These are phyloP conservation scores for Onygenales sp. DNA, from an alignment of 2,329 filamentous ascomycete genomes.

Conservation along the genomic window DNA sequence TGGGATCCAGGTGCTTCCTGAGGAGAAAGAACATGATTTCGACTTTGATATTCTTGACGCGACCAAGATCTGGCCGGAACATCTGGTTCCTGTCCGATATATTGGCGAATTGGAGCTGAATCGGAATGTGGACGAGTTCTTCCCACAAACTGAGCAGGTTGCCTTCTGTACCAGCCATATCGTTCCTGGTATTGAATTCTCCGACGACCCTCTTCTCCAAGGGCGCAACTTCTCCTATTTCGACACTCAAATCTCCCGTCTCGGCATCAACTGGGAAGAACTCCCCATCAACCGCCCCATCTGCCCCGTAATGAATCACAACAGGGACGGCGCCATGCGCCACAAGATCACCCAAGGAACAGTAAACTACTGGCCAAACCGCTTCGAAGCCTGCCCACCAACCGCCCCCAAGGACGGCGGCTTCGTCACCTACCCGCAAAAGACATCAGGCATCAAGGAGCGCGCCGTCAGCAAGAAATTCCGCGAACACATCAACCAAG, in stretches of 20 bases:
- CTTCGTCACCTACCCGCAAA: slow-evolving; percentile 59
- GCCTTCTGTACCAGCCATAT: slow-evolving; percentile 76
- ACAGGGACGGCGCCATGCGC: slow-evolving; percentile 63
- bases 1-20: slow-evolving; percentile 67
- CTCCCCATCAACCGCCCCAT: slow-evolving; percentile 68
- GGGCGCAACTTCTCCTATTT: slow-evolving; percentile 59
- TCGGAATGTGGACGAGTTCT: slow-evolving; percentile 70
- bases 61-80: slow-evolving; percentile 79
- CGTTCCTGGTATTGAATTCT: slow-evolving; percentile 68
- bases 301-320: slow-evolving; percentile 65
- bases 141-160: slow-evolving; percentile 71
- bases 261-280: slow-evolving; percentile 68
- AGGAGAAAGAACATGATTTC: slow-evolving; percentile 63
- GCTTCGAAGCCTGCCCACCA: slow-evolving; percentile 54
- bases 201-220: slow-evolving; percentile 64
- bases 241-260: slow-evolving; percentile 50
- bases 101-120: slow-evolving; percentile 75
- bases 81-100: slow-evolving; percentile 62
- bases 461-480: slow-evolving; percentile 60
- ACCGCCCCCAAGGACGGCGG: slow-evolving; percentile 53
- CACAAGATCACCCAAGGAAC: slow-evolving; percentile 65
- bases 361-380: slow-evolving; percentile 74
- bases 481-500: slow-evolving; percentile 66
- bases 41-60: slow-evolving; percentile 80
- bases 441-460: slow-evolving; percentile 58